phyloP scores from a whole-genome alignment of 768 basidiomycete species.

The Lactarius vividus region DNA sequence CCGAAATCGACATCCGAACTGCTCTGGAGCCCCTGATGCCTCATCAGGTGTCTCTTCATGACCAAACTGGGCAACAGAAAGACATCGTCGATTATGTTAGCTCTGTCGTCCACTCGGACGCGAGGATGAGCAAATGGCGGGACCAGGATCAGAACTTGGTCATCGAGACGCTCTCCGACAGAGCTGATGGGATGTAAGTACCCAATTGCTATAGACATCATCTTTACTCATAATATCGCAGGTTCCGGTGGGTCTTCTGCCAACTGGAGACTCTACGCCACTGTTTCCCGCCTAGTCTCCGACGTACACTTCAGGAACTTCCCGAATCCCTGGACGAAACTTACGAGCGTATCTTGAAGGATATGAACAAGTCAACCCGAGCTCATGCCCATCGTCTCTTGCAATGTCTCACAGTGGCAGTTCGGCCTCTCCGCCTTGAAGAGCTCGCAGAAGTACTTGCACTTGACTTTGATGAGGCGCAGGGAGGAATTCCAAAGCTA shows the following conservation, averaged over 20 bases:
- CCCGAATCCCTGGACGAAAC: neutral
- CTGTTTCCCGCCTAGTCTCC: neutral
- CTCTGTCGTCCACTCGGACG: neutral
- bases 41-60: neutral
- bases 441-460: neutral
- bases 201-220: neutral
- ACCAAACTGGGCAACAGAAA: neutral
- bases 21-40: neutral
- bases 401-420: neutral
- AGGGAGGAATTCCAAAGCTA: neutral
- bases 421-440: neutral
- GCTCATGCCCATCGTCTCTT: neutral
- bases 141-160: neutral
- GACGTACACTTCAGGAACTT: neutral
- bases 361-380: neutral
- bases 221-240: neutral
- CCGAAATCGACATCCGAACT: neutral
- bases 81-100: neutral
- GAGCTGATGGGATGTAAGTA: neutral
- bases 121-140: neutral
- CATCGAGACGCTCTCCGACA: neutral
- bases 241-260: neutral
- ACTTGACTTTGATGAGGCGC: neutral
- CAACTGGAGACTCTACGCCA: neutral
- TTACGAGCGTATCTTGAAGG: neutral